phyloP scores from a whole-genome alignment of 306 rosid genomes.

The Dryas octopetala region DNA sequence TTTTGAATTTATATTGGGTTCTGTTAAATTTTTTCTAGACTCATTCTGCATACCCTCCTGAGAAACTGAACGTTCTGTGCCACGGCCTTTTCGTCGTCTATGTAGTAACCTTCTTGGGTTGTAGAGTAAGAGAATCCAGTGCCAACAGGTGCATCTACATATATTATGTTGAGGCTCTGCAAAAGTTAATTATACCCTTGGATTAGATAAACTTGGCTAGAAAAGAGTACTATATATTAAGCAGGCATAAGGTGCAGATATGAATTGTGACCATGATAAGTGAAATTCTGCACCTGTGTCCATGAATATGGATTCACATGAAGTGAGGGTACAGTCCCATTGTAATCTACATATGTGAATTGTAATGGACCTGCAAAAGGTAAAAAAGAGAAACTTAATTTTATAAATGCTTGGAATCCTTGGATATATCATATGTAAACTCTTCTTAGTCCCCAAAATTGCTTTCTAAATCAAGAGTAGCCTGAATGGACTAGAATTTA shows the following conservation, averaged over 20 bases:
- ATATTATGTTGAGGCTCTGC: conserved; percentile 22
- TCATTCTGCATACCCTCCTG: conserved; percentile 11
- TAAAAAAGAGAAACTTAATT: not conserved
- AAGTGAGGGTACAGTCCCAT: conserved; percentile 28
- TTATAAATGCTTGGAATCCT: no score
- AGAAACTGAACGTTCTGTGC: conserved; percentile 21
- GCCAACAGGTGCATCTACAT: conserved; percentile 30
- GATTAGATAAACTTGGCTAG: not conserved
- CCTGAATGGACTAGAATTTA: not conserved
- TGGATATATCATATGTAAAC: not conserved
- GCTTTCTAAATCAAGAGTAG: not conserved
- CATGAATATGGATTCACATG: conserved; percentile 21
- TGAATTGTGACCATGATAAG: not conserved
- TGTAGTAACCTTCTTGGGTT: conserved; percentile 26
- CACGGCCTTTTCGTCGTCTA: conserved; percentile 20
- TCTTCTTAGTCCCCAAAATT: not conserved
- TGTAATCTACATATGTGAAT: conserved; percentile 19
- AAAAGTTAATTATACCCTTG: not conserved
- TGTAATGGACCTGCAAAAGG: conserved; percentile 26
- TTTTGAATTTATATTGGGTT: not conserved
- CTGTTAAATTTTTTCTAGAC: not conserved
- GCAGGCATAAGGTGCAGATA: not conserved
- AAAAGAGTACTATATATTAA: not conserved
- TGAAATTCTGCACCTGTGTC: conserved; percentile 22
- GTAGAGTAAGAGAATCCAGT: conserved; percentile 33